These are phyloP conservation scores for Phytopythium kandeliae DNA, from an alignment of 352 stramenopile species.

Conservation along the genomic window DNA sequence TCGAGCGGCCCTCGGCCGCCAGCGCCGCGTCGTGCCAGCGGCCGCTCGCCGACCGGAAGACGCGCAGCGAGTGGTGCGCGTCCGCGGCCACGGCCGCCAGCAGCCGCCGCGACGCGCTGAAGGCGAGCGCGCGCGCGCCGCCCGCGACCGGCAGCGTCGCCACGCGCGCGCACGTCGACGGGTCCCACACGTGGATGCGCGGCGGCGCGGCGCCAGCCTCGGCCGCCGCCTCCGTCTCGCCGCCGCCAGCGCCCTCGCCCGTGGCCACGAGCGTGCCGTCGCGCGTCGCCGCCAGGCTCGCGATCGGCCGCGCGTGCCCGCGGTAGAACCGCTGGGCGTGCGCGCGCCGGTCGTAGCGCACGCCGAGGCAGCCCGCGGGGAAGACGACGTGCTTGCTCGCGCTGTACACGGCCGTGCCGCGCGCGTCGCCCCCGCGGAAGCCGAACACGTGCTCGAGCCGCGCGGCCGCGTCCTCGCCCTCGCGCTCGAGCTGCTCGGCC, in stretches of 20 bases:
- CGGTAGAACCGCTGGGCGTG: constrained; percentile 65
- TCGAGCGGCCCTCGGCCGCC: constrained; percentile 40
- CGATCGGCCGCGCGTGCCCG: constrained; percentile 49
- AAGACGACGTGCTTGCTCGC: constrained; percentile 65
- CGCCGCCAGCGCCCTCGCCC: constrained; percentile 52
- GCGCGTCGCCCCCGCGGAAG: constrained; percentile 44
- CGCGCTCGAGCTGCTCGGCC: constrained; percentile 25
- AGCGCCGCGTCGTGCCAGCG: constrained; percentile 63
- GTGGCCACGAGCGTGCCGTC: constrained; percentile 62
- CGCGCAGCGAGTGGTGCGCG: constrained; percentile 63
- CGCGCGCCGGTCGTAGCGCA: constrained; percentile 72
- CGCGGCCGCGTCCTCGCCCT: constrained; percentile 29
- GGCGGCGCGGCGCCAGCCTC: no score
- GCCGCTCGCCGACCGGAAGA: constrained; percentile 54
- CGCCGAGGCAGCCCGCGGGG: constrained; percentile 46
- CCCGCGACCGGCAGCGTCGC: constrained; percentile 44
- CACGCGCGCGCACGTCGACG: constrained; percentile 41
- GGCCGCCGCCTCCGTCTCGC: constrained; percentile 48
- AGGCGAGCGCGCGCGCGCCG: constrained; percentile 60
- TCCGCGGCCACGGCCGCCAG: constrained; percentile 67
- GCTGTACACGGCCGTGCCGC: constrained; percentile 54
- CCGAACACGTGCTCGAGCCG: constrained; percentile 71
- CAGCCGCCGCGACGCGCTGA: constrained; percentile 33
- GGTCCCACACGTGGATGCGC: constrained; percentile 74
- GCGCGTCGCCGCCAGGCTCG: constrained; percentile 34